A percentile compares a stretch with the other conserved stretches of the same genome.
These are phyloP conservation scores for Chalciporus pseudorubinellus DNA, from an alignment of 768 basidiomycete species.

Conservation along the genomic window DNA sequence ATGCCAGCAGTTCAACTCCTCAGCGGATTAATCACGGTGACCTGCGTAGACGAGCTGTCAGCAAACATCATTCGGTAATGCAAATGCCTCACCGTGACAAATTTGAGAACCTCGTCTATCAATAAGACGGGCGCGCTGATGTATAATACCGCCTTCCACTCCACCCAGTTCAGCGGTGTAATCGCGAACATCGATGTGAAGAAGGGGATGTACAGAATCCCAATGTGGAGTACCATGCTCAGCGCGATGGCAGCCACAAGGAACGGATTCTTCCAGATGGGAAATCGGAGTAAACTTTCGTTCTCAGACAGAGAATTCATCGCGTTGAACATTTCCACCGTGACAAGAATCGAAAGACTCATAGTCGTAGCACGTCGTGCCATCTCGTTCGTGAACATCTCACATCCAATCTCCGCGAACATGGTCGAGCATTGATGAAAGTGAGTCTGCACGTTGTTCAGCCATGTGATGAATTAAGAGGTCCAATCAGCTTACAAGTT, in stretches of 20 bases:
- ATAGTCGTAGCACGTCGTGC: constrained; percentile 90
- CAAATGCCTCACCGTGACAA: constrained; percentile 57
- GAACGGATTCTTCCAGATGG: constrained; percentile 93
- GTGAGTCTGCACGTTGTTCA: constrained; percentile 61
- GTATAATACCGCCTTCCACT: constrained; percentile 92
- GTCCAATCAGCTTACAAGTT: constrained; percentile 65
- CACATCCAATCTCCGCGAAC: constrained; percentile 92
- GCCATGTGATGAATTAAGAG: neutral
- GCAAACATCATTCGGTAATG: no score
- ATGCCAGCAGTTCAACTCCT: constrained; percentile 38
- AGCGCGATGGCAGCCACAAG: constrained; percentile 85
- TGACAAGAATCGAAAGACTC: constrained; percentile 94
- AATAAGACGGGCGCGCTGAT: constrained; percentile 85
- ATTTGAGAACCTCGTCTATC: constrained; percentile 90
- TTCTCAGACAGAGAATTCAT: constrained; percentile 99
- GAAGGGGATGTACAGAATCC: constrained; percentile 96
- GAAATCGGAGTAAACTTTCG: constrained; percentile 84
- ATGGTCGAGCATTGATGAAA: constrained; percentile 86
- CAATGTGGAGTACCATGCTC: constrained; percentile 91
- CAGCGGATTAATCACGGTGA: constrained; percentile 57
- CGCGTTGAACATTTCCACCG: constrained; percentile 95
- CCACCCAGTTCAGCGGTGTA: constrained; percentile 87
- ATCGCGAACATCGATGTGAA: constrained; percentile 90
- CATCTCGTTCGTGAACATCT: constrained; percentile 91
- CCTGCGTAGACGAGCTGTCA: constrained; percentile 30